These are phyloP conservation scores for Pseudonitzschia multiseries DNA, from an alignment of 108 stramenopile species.

Conservation along the genomic window DNA sequence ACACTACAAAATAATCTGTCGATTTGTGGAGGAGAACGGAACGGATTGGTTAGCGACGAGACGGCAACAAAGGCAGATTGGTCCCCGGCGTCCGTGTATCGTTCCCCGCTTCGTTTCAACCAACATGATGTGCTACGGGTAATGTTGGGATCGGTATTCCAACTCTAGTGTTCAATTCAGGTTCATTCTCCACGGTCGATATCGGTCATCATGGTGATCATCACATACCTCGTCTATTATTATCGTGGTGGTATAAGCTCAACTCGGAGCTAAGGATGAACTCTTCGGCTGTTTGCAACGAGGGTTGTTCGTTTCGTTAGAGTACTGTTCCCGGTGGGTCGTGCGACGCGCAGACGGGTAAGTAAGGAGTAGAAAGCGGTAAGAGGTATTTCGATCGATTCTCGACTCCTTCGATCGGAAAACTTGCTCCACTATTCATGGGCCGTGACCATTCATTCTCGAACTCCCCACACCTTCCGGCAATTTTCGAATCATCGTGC, in stretches of 20 bases:
- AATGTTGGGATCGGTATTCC: no score
- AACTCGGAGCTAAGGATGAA: not conserved
- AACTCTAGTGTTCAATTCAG: not conserved
- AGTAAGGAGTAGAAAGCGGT: constrained; percentile 8
- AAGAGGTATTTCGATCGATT: constrained; percentile 3
- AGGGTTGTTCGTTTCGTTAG: not conserved
- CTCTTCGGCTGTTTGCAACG: not conserved
- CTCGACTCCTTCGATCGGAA: not conserved
- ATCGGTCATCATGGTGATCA: not conserved
- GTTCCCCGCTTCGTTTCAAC: no score
- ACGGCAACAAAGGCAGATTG: no score
- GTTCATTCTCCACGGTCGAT: not conserved
- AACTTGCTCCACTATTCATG: no score
- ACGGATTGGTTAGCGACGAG: not conserved
- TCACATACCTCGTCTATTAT: constrained; percentile 5
- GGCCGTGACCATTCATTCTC: no score
- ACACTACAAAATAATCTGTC: not conserved
- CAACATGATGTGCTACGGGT: no score
- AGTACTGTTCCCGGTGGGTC: not conserved
- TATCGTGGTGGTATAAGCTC: constrained; percentile 7
- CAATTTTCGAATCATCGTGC: no score
- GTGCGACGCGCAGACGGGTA: not conserved
- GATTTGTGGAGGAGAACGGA: not conserved
- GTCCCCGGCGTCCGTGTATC: no score
- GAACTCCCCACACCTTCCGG: not conserved